Evolutionary conservation across 139 green algal species (phyloP).

Genomic region (Coelastrella sp.): DNA sequence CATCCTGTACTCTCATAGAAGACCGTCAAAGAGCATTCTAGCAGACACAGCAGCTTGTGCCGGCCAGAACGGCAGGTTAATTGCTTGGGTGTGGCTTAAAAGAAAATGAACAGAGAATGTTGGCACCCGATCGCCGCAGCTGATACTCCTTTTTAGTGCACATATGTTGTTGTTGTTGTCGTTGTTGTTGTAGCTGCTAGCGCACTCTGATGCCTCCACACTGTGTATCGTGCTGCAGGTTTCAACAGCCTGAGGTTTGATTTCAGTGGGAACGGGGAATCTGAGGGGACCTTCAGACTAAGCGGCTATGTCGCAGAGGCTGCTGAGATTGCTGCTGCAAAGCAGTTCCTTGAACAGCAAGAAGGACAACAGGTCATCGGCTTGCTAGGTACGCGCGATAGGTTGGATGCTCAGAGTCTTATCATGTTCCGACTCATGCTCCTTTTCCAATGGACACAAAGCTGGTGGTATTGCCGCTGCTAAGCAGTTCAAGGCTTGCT

Average conservation of each 20-base stretch:
- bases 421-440: background rate
- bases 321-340: slow-evolving; percentile 27
- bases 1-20: too few relatives aligned
- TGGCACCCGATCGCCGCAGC: too few relatives aligned
- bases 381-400: slow-evolving; percentile 25
- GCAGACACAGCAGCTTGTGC: too few relatives aligned
- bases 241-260: slow-evolving; percentile 42
- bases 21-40: too few relatives aligned
- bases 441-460: background rate
- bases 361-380: slow-evolving; percentile 17
- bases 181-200: background rate
- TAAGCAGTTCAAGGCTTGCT: too few relatives aligned
- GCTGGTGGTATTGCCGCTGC: too few relatives aligned
- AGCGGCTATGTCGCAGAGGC: slow-evolving; percentile 72
- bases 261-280: slow-evolving; percentile 61
- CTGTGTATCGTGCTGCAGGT: background rate
- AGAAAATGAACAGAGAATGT: too few relatives aligned
- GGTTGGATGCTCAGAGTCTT: background rate
- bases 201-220: background rate
- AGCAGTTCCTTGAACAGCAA: slow-evolving; percentile 32
- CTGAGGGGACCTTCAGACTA: slow-evolving; percentile 69
- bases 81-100: too few relatives aligned
- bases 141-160: background rate
- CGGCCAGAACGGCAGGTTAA: too few relatives aligned
- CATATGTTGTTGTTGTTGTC: background rate